Conservation (phyloP, 2,329 filamentous ascomycete species). For the Canariomyces notabilis region DNA sequence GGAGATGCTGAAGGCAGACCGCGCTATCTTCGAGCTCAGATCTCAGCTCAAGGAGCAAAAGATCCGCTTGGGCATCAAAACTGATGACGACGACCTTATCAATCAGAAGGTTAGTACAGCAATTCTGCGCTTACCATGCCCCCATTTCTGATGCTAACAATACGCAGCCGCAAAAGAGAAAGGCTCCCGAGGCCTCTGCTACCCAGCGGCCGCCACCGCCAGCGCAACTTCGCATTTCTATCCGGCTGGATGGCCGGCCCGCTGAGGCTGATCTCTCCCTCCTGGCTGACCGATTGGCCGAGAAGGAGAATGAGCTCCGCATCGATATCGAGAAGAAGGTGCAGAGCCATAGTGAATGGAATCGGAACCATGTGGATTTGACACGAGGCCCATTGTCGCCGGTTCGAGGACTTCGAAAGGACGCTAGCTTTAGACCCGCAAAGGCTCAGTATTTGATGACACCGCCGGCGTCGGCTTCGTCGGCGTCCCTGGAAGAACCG, state of each 20-base stretch:
- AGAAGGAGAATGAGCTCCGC: constrained; percentile 76
- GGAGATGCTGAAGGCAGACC: constrained; percentile 70
- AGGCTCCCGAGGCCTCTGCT: constrained; percentile 55
- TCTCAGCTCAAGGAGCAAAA: constrained; percentile 82
- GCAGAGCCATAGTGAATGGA: constrained; percentile 86
- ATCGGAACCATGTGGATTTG: constrained; percentile 80
- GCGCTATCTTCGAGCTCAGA: constrained; percentile 76
- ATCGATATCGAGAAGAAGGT: constrained; percentile 82
- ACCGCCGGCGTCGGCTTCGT: constrained; percentile 53
- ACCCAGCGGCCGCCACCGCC: constrained; percentile 56
- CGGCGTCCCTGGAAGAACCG: constrained; percentile 39
- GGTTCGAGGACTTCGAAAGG: constrained; percentile 58
- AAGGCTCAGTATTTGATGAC: constrained; percentile 68
- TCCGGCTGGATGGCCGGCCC: constrained; percentile 63
- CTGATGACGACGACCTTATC: constrained; percentile 88
- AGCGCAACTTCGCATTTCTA: constrained; percentile 63
- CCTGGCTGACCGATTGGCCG: constrained; percentile 69
- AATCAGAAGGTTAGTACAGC: constrained; percentile 73
- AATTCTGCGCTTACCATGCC: background rate
- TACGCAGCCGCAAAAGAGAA: constrained; percentile 64
- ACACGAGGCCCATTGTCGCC: constrained; percentile 82
- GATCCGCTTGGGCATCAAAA: constrained; percentile 81
- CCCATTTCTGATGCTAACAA: constrained; percentile 32
- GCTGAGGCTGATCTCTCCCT: constrained; percentile 74
- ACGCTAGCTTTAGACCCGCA: constrained; percentile 63